Evolutionary conservation across 306 rosid genomes (phyloP).

Genomic region (Cotoneaster glaucophyllus): DNA sequence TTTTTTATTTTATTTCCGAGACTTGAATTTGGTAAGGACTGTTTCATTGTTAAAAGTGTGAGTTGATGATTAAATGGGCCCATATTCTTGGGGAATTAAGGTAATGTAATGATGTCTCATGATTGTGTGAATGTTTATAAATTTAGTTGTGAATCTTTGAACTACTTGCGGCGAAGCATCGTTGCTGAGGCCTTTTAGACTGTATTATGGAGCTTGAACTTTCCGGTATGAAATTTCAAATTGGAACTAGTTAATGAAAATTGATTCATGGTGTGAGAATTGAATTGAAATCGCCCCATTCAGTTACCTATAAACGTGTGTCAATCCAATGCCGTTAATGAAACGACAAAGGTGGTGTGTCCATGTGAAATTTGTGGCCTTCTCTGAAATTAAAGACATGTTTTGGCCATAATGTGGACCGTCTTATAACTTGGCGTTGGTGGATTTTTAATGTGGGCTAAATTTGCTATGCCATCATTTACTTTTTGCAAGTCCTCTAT

Average conservation of each 20-base stretch:
- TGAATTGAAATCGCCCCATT: background rate
- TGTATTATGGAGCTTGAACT: background rate
- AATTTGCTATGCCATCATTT: background rate
- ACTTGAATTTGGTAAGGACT: conserved; percentile 8
- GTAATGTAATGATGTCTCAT: background rate
- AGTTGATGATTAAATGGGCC: conserved; percentile 8
- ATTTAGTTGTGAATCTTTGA: background rate
- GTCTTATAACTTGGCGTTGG: background rate
- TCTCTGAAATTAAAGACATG: background rate
- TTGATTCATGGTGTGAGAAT: background rate
- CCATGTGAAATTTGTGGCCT: background rate
- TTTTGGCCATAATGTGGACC: background rate
- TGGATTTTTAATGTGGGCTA: background rate
- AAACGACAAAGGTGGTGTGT: background rate
- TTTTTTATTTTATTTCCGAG: background rate
- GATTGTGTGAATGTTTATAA: background rate
- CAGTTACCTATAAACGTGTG: background rate
- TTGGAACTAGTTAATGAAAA: background rate
- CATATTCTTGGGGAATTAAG: conserved; percentile 8
- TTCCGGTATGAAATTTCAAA: background rate
- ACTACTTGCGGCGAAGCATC: background rate
- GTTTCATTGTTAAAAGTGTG: background rate
- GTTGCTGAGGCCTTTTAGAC: background rate
- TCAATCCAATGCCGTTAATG: background rate
- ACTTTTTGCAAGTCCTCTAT: background rate